Conservation (phyloP, 192 early-diverging fungal species). For the Entomortierella beljakovae region DNA sequence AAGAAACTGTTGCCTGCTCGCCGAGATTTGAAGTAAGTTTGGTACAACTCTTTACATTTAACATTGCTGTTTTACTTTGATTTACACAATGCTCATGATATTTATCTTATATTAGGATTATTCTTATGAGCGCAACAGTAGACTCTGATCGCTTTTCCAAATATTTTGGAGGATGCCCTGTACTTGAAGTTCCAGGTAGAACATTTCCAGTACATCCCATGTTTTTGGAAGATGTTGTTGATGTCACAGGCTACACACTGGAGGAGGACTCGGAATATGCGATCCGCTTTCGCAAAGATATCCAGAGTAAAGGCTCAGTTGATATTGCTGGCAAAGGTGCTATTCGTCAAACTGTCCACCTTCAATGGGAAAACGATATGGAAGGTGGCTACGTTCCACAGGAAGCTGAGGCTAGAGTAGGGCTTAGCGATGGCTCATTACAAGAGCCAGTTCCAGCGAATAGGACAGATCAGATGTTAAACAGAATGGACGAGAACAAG, state of each 20-base stretch:
- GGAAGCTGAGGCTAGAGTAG: conserved; percentile 52
- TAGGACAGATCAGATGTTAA: conserved; percentile 56
- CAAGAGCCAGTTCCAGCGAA: conserved; percentile 48
- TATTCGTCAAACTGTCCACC: conserved; percentile 30
- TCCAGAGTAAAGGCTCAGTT: conserved; percentile 52
- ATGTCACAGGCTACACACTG: conserved; percentile 67
- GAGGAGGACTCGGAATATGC: conserved; percentile 60
- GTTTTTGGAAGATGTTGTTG: conserved; percentile 78
- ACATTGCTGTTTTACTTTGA: neutral
- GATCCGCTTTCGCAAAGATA: conserved; percentile 49
- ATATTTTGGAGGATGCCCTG: conserved; percentile 72
- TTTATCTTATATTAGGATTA: conserved; percentile 43
- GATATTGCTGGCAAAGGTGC: conserved; percentile 49
- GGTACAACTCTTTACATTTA: neutral
- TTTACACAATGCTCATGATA: neutral
- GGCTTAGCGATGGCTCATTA: conserved; percentile 35
- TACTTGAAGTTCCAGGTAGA: conserved; percentile 77
- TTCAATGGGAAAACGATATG: conserved; percentile 51
- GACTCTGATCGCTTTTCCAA: conserved; percentile 69
- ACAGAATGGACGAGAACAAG: conserved; percentile 65
- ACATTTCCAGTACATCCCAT: conserved; percentile 78
- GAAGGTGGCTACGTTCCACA: conserved; percentile 41
- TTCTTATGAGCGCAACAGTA: conserved; percentile 84
- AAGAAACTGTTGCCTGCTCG: conserved; percentile 61
- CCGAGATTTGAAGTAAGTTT: conserved; percentile 63